A percentile compares a stretch with the other conserved stretches of the same genome.
phyloP scores from a whole-genome alignment of 2,329 filamentous ascomycete genomes.

The Aspergillus unguis region DNA sequence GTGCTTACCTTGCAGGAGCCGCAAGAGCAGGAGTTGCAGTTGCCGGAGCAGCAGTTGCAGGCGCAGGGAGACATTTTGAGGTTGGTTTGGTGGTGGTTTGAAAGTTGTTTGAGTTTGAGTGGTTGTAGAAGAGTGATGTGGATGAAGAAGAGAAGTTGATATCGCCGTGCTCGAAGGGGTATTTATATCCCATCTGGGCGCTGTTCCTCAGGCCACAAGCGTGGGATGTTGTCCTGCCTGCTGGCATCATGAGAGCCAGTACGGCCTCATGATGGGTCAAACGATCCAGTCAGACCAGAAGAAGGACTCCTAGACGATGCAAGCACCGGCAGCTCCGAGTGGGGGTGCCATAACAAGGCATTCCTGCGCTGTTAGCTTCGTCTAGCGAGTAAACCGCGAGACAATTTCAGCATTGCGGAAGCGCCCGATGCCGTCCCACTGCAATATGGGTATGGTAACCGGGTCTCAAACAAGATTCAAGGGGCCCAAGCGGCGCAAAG shows the following conservation, averaged over 20 bases:
- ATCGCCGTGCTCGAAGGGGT: neutral
- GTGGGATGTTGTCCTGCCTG: conserved; percentile 1
- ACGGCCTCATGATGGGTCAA: too few relatives aligned
- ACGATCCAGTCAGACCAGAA: too few relatives aligned
- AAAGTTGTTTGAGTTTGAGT: neutral
- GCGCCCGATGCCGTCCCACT: neutral
- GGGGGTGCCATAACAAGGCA: neutral
- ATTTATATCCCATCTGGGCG: conserved; percentile 4
- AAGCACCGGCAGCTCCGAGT: too few relatives aligned
- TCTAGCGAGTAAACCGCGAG: conserved; percentile 1
- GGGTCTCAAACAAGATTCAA: neutral
- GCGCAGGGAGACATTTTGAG: conserved; percentile 14
- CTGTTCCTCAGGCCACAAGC: conserved; percentile 5
- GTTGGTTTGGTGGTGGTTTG: conserved; percentile 1
- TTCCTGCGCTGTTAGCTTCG: neutral
- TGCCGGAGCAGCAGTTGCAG: conserved; percentile 14
- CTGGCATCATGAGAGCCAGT: too few relatives aligned
- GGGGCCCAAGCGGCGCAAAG: conserved; percentile 3
- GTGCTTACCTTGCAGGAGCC: conserved; percentile 10
- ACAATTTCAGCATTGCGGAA: neutral
- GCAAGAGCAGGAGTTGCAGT: conserved; percentile 14
- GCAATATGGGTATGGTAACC: neutral
- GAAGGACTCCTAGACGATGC: too few relatives aligned
- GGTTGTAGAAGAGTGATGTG: neutral
- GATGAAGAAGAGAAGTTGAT: neutral